Conservation (phyloP, 2,329 filamentous ascomycete genomes). For the Sporothrix humicola region DNA sequence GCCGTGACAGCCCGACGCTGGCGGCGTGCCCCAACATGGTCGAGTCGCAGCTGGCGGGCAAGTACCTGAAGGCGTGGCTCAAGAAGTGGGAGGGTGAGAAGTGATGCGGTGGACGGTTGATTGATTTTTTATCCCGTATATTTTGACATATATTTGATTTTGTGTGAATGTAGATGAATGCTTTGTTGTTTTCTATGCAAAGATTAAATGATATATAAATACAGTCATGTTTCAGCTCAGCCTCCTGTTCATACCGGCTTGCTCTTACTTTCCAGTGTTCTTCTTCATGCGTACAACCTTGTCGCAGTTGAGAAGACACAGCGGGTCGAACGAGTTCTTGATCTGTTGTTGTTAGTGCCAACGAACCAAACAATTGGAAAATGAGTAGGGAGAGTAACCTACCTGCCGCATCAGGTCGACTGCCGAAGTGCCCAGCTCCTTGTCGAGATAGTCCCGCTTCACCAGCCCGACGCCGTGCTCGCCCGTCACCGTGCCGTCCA, state of each 20-base stretch:
- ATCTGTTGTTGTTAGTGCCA: slow-evolving; percentile 48
- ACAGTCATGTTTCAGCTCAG: too few species aligned
- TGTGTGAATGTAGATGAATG: neutral
- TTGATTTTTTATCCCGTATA: neutral
- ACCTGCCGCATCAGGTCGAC: slow-evolving; percentile 81
- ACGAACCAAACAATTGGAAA: neutral
- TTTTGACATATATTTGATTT: neutral
- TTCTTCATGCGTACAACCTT: slow-evolving; percentile 69
- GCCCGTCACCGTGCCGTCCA: slow-evolving; percentile 85
- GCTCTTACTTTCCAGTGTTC: slow-evolving; percentile 48
- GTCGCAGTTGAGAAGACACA: slow-evolving; percentile 72
- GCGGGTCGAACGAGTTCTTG: slow-evolving; percentile 79
- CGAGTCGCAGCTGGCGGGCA: slow-evolving; percentile 31
- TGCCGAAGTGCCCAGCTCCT: slow-evolving; percentile 75
- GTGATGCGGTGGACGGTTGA: neutral
- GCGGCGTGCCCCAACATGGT: slow-evolving; percentile 32
- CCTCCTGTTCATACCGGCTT: neutral
- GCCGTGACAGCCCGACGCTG: slow-evolving; percentile 33
- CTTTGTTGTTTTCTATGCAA: neutral
- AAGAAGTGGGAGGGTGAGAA: slow-evolving; percentile 27
- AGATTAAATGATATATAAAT: neutral
- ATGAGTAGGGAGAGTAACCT: neutral
- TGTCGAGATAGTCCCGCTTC: slow-evolving; percentile 80
- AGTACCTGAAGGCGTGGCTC: slow-evolving; percentile 36
- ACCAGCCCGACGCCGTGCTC: slow-evolving; percentile 85